These are phyloP conservation scores for Mucor velutinosus DNA, from an alignment of 371 early-diverging fungal species.

Conservation along the genomic window DNA sequence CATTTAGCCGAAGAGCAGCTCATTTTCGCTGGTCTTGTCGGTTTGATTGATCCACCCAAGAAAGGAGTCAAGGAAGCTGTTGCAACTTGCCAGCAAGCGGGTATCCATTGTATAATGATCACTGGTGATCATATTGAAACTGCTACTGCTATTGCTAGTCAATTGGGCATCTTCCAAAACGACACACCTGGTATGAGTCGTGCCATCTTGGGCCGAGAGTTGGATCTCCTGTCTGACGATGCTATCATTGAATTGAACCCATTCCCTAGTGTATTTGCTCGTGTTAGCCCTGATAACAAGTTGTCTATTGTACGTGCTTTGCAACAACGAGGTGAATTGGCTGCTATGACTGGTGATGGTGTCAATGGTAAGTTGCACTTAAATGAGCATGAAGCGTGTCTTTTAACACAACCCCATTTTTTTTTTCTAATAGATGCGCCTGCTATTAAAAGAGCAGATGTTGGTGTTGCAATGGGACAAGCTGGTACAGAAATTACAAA, in stretches of 20 bases:
- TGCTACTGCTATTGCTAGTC: constrained; percentile 85
- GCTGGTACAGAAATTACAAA: constrained; percentile 89
- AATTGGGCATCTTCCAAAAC: constrained; percentile 82
- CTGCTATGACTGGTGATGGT: constrained; percentile 89
- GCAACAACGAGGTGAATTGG: constrained; percentile 75
- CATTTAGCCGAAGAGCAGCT: constrained; percentile 67
- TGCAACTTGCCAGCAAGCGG: constrained; percentile 83
- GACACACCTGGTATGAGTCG: constrained; percentile 54
- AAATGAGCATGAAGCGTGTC: not conserved
- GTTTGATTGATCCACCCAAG: constrained; percentile 93
- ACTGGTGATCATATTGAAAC: constrained; percentile 93
- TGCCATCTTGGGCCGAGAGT: constrained; percentile 84
- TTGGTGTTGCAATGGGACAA: constrained; percentile 92
- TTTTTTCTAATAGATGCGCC: constrained; percentile 80
- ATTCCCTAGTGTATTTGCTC: constrained; percentile 92
- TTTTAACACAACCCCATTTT: not conserved
- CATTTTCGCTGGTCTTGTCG: constrained; percentile 86
- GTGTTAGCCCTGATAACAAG: constrained; percentile 96
- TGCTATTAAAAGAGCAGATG: constrained; percentile 89
- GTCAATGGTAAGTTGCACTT: constrained; percentile 55
- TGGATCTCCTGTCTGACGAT: constrained; percentile 86
- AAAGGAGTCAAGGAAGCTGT: constrained; percentile 78
- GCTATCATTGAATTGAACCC: constrained; percentile 76
- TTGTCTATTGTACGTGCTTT: constrained; percentile 93
- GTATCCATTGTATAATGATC: constrained; percentile 91